Evolutionary conservation across 2,329 filamentous ascomycete species (phyloP), one percentile per base, ranked within the genome.

Genomic region (Aspergillus sp.): DNA sequence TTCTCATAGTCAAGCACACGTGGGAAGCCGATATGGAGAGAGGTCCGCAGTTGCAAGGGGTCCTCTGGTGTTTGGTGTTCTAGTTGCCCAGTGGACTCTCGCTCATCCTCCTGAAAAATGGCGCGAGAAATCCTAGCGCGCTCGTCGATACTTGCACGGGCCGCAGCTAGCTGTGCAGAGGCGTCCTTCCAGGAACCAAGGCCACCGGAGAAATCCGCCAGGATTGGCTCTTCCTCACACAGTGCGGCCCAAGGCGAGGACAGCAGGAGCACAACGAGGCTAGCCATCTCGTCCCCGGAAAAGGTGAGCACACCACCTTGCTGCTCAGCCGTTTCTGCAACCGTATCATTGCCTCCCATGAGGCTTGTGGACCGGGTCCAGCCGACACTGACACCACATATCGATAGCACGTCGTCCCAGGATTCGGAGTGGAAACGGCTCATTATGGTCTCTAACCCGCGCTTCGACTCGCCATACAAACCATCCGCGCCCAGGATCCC

Each of bases 261-360:
- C 91, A 98, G 94, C 33, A 98, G 75, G 47, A 91, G 89, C 27
- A 98, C 76, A 45, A 98, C 66, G 66, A 98, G 98, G 73, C 98
- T 98, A n/a, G 91, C 91, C 91, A 98, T 98, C 64, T 98, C 91
- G 59, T 94, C 86, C 66, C 96, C 91, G 7, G 89, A 96, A 72
- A 98, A 98, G 3, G 91, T 98, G 50, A 91, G 86, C 15, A 96
- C 91, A 51, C 91, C n/a, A n/a, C n/a, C 91, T 46, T 93, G 91
- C 50, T 84, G 85, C 69, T 98, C 91, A 35, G 98, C 86, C 39
- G 89, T 91, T 61, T 96, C 89, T 20, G 91, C 91, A 44, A 96
- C 88, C 49, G 96, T 79, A 63, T 98, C 95, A 72, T 96, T 96
- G 53, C 83, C 88, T 46, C 82, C 84, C 89, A 98, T 98, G 49